Evolutionary conservation across 2,329 filamentous ascomycete species (phyloP), one percentile per base, ranked within the genome.

Genomic region (Colletotrichum gigasporum): DNA sequence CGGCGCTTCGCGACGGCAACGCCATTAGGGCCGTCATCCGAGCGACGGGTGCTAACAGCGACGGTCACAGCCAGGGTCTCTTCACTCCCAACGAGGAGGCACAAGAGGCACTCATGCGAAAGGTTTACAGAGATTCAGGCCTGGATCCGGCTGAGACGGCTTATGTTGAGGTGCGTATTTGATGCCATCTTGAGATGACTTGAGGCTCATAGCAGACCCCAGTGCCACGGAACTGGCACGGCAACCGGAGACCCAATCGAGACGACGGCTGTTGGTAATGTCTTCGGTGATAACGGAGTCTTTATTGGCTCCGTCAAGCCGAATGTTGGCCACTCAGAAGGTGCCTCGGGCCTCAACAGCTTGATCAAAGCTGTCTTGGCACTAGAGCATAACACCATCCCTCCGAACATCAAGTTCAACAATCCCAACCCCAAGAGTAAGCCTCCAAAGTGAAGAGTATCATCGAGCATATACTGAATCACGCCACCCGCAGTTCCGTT

Each of bases 201-300:
- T n/a, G n/a, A n/a, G n/a, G n/a, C n/a, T n/a, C n/a, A n/a, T n/a
- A n/a, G 34, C 34, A 10, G 34, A 37, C n/a, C 34, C 34, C 34
- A 37, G 80, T 73, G 71, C 9, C 79, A 82, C 41, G 78, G 77
- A 3, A 80, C 79, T 1, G 78, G 78, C 3, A 81, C 79, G 4
- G 42, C 50, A 4, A 71, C 71, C 2, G 86, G 86, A 2, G 85
- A 88, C 62, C 84, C 85, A 0, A 65, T 73, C 1, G 80, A 82
- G 59, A 69, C 73, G 0, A 50, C 48, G 0, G 79, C 76, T 0
- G 71, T 82, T 7, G 64, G 66, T 0, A 62, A 56, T 3, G 70
- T 74, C 2, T 78, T 76, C 61, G 71, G 70, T 0, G 50, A 66
- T 2, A 26, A 64, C 0, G 71, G 69, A 1, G 53, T 71, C 1